Base-by-base conservation (phyloP, 1,139 yeast species). In the Kodamaea derodonti region DNA sequence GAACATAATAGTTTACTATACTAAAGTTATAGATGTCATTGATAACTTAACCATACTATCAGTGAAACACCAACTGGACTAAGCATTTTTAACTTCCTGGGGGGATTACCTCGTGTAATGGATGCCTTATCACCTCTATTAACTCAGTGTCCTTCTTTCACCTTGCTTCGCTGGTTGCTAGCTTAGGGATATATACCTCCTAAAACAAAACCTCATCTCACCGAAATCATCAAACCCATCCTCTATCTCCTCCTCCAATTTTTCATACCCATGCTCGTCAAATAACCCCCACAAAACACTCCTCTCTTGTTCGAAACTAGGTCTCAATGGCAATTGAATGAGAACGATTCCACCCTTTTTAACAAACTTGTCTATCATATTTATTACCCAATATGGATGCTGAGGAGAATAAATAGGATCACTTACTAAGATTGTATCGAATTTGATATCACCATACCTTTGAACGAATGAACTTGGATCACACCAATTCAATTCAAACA, bases 171-270 rank as follows among this genome's bases (percentile, higher is more conserved):
- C 27, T 24, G 11, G 7, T 24, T 14, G 17, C 29, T 26, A n/a
- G n/a, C n/a, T n/a, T n/a, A n/a, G n/a, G n/a, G n/a, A n/a, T 14
- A 10, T 16, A 13, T 27, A 69, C 41, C 61, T 59, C 49, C 77
- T 80, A 55, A 76, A 82, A 32, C 78, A 60, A 51, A 80, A 88
- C 28, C 66, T 54, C 45, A 79, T 80, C 26, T 69, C 72, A 0
- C 97, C 97, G 65, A 88, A 92, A 52, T 92, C 97, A 50, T 92
- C 97, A 36, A 62, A 64, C 0, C 97, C 97, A 10, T 67, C 61
- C 42, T 83, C 84, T 9, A 54, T 48, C 24, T 51, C 56, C 15
- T 46, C 48, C 20, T 62, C 64, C 3, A 42, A 37, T 11, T 53
- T 58, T 1, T 12, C 31, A 20, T 56, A 58, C 1, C 59, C 65